Percentiles rank a stretch among this genome's conserved stretches.
phyloP scores from a whole-genome alignment of 305 asterid genomes.

The Fraxinus greggii region DNA sequence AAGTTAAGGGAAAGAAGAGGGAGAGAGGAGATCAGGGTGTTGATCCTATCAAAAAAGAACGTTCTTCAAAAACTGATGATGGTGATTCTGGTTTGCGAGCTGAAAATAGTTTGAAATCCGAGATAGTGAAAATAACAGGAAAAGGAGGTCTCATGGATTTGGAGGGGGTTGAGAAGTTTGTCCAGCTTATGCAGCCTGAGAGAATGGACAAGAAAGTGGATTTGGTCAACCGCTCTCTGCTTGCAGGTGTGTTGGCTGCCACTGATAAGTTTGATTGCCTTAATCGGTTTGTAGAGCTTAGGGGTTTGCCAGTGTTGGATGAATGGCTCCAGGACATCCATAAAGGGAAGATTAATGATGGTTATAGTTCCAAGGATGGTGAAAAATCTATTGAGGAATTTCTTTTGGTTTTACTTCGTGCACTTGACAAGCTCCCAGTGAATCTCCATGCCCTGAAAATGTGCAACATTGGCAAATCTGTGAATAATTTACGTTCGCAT shows the following conservation, averaged over 20 bases:
- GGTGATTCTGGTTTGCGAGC: constrained; percentile 31
- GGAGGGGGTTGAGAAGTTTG: constrained; percentile 56
- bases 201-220: constrained; percentile 50
- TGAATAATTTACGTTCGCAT: constrained; percentile 65
- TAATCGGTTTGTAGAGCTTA: constrained; percentile 52
- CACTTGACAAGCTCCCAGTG: constrained; percentile 75
- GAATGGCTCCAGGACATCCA: constrained; percentile 67
- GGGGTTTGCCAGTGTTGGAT: constrained; percentile 54
- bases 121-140: constrained; percentile 49
- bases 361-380: constrained; percentile 39
- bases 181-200: constrained; percentile 55
- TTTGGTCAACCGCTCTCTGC: constrained; percentile 49
- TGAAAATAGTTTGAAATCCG: constrained; percentile 42
- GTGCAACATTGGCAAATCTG: constrained; percentile 78
- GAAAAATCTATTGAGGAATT: constrained; percentile 63
- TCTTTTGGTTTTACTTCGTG: constrained; percentile 63
- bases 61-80: constrained; percentile 42
- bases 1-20: constrained; percentile 60
- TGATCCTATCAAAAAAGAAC: constrained; percentile 49
- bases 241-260: constrained; percentile 55
- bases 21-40: constrained; percentile 51
- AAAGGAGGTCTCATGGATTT: constrained; percentile 45
- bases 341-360: constrained; percentile 42
- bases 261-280: constrained; percentile 62
- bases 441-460: constrained; percentile 67